Base-by-base conservation (phyloP, 2,329 filamentous ascomycete species). In the Talaromyces albobiverticillius region DNA sequence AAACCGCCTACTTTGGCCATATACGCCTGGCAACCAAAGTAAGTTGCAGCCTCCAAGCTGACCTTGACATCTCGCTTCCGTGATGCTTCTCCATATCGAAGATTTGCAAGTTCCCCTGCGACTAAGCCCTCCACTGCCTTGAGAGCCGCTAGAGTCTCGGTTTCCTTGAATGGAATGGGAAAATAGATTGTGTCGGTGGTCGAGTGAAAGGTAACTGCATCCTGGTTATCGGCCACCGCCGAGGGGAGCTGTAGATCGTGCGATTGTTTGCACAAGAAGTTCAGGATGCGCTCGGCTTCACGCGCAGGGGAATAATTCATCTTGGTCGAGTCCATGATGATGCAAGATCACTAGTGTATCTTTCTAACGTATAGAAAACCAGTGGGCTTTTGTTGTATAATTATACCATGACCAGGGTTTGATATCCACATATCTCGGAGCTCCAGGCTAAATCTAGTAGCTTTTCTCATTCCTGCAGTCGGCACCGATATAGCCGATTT, bases 101-200 rank as follows among this genome's bases (percentile, higher is more conserved):
- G 66, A 63, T 84, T 76, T 9, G 79, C 81, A 56, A 88, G 78
- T 1, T 80, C 77, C n/a, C 79, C 79, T 3, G 81, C 82, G n/a
- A 82, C 74, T 36, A 79, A 76, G 4, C 79, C 83, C 61, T 86
- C 83, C 5, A 85, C 70, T 5, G 78, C 82, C 62, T 85, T 85
- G 58, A 86, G 70, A 3, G 82, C 78, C 7, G 77, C 76, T 10
- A 77, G 70, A 1, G 79, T 78, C 59, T 81, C 78, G 0, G 77
- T 80, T 62, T 79, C 76, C 57, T 81, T 81, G 59, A 80, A 75
- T 0, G 79, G 78, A 55, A 72, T 73, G 1, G 72, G 72, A 23
- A 65, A 73, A 54, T 73, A 75, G 23, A 72, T 64, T 42, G 70
- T 59, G 58, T 73, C 64, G 18, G 70, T 64, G 14, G 65, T 64